Base-by-base conservation (phyloP, 176 grass and related monocot species). In the Oryza brachyantha region DNA sequence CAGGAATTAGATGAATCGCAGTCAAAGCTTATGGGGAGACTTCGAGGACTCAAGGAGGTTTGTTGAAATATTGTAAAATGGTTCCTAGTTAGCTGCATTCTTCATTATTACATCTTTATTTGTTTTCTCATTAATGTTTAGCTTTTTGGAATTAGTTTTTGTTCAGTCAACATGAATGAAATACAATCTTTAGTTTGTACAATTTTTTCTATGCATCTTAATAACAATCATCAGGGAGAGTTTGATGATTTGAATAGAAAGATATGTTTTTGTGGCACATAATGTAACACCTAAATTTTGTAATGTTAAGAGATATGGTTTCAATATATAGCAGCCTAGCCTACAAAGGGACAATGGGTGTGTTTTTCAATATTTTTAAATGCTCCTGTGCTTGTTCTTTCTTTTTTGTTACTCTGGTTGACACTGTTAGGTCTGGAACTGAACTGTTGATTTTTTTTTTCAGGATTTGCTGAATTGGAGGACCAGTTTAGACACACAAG, bases 401-500 rank as follows among this genome's bases (percentile, higher is more conserved):
- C 31, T 28, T 36, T 66, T 22, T 24, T 27, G 22, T 27, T 41
- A 38, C 66, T 66, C 46, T 13, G 28, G 7, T 65, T 82, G 4
- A 2, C n/a, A n/a, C n/a, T n/a, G n/a, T n/a, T n/a, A n/a, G 8
- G 21, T 10, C 22, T 24, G 29, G 2, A 73, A 68, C 8, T 52
- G 61, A 61, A 68, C 21, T 11, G 2, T 80, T 63, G 0, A 67
- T 39, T 50, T 10, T 50, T 78, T 50, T 2, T 85, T 78, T 31
- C 74, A 99, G 96, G 92, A 99, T 91, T 87, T 99, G 73, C 90
- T 89, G 66, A 95, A 38, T 68, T 99, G 96, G 96, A 99, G 92
- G 73, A 76, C 25, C 46, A 95, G 87, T 87, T 79, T 99, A 69
- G 92, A 95, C 48, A 95, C 92, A 17, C 90, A 99, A 83, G 96